Conservation (phyloP, 441 rosid genomes). For the Adansonia gregorii region DNA sequence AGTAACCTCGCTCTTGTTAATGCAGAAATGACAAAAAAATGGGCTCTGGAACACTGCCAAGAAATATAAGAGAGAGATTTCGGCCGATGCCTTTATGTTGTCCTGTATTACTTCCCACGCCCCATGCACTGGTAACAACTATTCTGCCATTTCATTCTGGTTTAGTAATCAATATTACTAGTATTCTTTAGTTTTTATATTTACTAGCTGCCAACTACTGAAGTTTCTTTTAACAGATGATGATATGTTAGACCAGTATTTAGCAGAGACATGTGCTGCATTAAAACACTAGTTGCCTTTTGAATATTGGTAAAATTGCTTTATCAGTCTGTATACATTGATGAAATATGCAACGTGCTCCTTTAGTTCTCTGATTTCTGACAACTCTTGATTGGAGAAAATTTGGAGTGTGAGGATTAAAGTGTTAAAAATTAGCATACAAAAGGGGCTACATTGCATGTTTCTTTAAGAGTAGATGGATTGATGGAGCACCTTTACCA, state of each 20-base stretch:
- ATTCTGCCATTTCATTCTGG: slow-evolving; percentile 27
- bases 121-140: slow-evolving; percentile 85
- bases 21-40: slow-evolving; percentile 74
- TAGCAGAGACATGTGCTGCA: not conserved
- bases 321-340: not conserved
- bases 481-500: not conserved
- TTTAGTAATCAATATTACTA: slow-evolving; percentile 7
- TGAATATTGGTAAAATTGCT: not conserved
- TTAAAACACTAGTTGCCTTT: not conserved
- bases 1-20: slow-evolving; percentile 30
- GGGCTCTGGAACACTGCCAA: slow-evolving; percentile 52
- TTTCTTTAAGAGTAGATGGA: slow-evolving; percentile 14
- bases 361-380: not conserved
- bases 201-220: slow-evolving; percentile 9
- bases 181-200: not conserved
- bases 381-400: not conserved
- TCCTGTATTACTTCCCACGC: slow-evolving; percentile 82
- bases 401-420: not conserved
- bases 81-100: slow-evolving; percentile 93
- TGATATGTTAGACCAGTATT: not conserved
- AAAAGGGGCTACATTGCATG: not conserved
- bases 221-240: not conserved
- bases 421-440: not conserved
- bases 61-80: slow-evolving; percentile 77
- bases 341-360: not conserved